Evolutionary conservation across 2,329 filamentous ascomycete genomes (phyloP).

Genomic region (Clarireedia hainanense): DNA sequence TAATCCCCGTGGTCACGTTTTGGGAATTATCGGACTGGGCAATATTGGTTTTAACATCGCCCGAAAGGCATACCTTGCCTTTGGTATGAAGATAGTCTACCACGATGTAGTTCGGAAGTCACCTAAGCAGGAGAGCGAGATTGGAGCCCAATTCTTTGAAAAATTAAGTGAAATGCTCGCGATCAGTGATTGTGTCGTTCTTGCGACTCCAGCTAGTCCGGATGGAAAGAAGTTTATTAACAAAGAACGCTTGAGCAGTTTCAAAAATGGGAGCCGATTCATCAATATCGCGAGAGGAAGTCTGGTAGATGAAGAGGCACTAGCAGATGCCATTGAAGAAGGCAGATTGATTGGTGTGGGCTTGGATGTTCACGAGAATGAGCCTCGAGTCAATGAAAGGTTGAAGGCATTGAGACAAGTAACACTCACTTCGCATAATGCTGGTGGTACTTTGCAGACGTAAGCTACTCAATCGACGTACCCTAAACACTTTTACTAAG

Average conservation of each 20-base stretch:
- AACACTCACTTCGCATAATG: conserved; percentile 60
- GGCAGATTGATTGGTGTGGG: conserved; percentile 45
- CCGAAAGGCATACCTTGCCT: conserved; percentile 46
- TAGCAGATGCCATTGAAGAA: conserved; percentile 49
- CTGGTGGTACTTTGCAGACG: conserved; percentile 58
- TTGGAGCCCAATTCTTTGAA: conserved; percentile 46
- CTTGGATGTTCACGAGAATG: conserved; percentile 56
- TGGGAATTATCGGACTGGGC: conserved; percentile 64
- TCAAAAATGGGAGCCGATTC: conserved; percentile 49
- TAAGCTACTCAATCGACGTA: conserved; percentile 8
- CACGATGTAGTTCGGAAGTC: conserved; percentile 46
- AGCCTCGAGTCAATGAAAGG: conserved; percentile 37
- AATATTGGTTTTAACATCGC: conserved; percentile 58
- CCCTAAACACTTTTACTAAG: background rate
- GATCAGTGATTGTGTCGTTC: conserved; percentile 50
- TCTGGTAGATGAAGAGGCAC: conserved; percentile 56
- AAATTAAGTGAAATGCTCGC: conserved; percentile 44
- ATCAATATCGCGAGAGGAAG: conserved; percentile 60
- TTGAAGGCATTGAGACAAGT: conserved; percentile 27
- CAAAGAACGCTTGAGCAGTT: conserved; percentile 37
- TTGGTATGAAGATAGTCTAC: conserved; percentile 62
- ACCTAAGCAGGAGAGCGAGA: conserved; percentile 21
- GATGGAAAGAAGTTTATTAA: conserved; percentile 44
- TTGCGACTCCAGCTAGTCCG: conserved; percentile 48
- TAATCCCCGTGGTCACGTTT: conserved; percentile 52